phyloP scores from a whole-genome alignment of 352 stramenopile species.

The Phytophthora megakarya region DNA sequence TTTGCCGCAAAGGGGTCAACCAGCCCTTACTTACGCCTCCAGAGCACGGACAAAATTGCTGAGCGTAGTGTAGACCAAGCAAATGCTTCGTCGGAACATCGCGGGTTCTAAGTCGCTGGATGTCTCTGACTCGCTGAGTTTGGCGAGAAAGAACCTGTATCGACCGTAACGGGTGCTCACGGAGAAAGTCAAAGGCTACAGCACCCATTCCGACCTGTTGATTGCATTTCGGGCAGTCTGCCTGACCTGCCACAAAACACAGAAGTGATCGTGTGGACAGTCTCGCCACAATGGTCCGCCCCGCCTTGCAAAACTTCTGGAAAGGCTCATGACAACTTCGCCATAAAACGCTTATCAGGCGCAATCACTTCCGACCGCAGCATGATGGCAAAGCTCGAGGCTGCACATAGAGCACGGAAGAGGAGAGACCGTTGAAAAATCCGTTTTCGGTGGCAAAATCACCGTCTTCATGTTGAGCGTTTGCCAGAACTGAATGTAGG shows the following conservation, averaged over 20 bases:
- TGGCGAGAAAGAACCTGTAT: conserved; percentile 6
- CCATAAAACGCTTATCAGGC: conserved; percentile 29
- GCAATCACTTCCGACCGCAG: conserved; percentile 18
- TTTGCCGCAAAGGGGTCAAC: conserved; percentile 28
- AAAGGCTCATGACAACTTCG: conserved; percentile 21
- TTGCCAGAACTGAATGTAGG: no score
- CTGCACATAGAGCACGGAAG: conserved; percentile 28
- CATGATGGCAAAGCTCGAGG: conserved; percentile 12
- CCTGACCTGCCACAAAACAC: conserved; percentile 7
- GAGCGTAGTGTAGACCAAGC: conserved; percentile 3
- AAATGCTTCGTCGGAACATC: conserved; percentile 10
- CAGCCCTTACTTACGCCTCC: conserved; percentile 25
- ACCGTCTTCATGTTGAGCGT: not conserved
- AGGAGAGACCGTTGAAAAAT: conserved; percentile 33
- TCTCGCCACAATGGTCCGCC: conserved; percentile 24
- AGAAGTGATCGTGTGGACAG: conserved; percentile 22
- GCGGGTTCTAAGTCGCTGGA: conserved; percentile 12
- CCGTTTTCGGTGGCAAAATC: conserved; percentile 9
- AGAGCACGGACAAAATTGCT: conserved; percentile 21
- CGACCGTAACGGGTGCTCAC: conserved; percentile 19
- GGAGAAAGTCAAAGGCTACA: conserved; percentile 3
- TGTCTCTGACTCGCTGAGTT: conserved; percentile 17
- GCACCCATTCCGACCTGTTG: not conserved
- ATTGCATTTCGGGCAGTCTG: not conserved
- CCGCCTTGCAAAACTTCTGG: conserved; percentile 30